Conservation (phyloP, 2,329 filamentous ascomycete genomes). For the Colletotrichum aenigma region DNA sequence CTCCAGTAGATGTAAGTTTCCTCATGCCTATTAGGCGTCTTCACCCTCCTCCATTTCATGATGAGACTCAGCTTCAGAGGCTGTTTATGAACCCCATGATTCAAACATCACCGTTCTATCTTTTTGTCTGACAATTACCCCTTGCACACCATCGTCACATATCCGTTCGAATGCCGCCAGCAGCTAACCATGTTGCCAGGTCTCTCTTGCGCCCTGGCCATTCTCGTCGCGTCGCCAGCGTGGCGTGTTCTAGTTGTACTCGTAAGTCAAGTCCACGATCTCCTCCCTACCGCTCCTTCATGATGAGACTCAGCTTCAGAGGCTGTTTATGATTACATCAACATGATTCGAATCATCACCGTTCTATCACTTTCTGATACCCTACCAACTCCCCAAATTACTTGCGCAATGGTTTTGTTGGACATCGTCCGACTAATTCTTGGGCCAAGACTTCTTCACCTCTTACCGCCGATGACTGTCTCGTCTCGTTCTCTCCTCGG, state of each 20-base stretch:
- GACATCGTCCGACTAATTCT: not conserved
- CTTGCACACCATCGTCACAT: not conserved
- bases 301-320: constrained; percentile 46
- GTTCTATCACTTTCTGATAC: constrained; percentile 26
- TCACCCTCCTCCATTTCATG: constrained; percentile 7
- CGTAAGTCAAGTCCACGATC: not conserved
- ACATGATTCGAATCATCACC: constrained; percentile 42
- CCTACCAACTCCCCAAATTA: not conserved
- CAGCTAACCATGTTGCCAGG: not conserved
- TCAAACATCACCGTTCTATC: constrained; percentile 39
- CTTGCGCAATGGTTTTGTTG: not conserved
- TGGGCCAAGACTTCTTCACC: not conserved
- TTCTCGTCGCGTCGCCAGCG: not conserved
- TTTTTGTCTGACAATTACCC: constrained; percentile 10
- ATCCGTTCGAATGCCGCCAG: not conserved
- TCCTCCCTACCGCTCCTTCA: constrained; percentile 22
- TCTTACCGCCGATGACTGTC: not conserved
- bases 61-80: constrained; percentile 47
- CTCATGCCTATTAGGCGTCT: not conserved
- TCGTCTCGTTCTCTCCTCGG: not conserved
- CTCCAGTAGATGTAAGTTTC: not conserved
- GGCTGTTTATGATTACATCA: constrained; percentile 52
- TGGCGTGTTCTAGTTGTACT: too few species aligned
- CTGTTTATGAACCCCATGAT: constrained; percentile 51
- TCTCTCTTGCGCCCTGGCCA: not conserved